These are phyloP conservation scores for Tuber brumale DNA, from an alignment of 495 filamentous ascomycete genomes.

Conservation along the genomic window DNA sequence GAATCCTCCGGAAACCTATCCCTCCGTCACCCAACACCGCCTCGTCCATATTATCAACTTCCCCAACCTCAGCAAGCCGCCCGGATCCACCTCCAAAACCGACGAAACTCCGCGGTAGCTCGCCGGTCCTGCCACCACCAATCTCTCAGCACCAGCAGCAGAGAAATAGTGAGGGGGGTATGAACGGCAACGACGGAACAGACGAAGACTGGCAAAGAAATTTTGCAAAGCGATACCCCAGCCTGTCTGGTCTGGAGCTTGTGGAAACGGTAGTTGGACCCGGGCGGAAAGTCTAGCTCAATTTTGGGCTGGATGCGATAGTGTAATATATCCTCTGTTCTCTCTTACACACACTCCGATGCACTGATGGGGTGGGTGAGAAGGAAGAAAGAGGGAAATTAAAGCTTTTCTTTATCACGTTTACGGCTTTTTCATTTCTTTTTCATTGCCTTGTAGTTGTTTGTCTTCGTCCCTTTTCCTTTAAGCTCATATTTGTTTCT, in stretches of 20 bases:
- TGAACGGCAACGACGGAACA: slow-evolving; percentile 21
- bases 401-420: neutral
- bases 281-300: slow-evolving; percentile 27
- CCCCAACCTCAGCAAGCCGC: slow-evolving; percentile 21
- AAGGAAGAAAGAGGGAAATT: slow-evolving; percentile 1
- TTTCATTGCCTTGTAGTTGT: neutral
- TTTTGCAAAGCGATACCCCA: slow-evolving; percentile 65
- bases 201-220: slow-evolving; percentile 60
- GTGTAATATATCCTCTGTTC: neutral
- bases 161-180: slow-evolving; percentile 25
- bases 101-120: slow-evolving; percentile 48
- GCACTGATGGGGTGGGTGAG: neutral
- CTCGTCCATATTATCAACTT: slow-evolving; percentile 40
- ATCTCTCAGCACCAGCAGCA: neutral
- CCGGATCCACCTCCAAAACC: slow-evolving; percentile 55
- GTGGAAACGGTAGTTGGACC: slow-evolving; percentile 37
- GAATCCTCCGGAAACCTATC: slow-evolving; percentile 8
- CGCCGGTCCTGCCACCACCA: slow-evolving; percentile 8
- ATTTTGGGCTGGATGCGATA: neutral
- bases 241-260: slow-evolving; percentile 53
- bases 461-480: neutral
- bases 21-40: slow-evolving; percentile 12
- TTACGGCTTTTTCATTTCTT: neutral
- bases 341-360: neutral
- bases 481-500: neutral